A percentile compares a stretch with the other conserved stretches of the same genome.
These are phyloP conservation scores for Juncus effusus DNA, from an alignment of 176 grass and related monocot genomes.

Conservation along the genomic window DNA sequence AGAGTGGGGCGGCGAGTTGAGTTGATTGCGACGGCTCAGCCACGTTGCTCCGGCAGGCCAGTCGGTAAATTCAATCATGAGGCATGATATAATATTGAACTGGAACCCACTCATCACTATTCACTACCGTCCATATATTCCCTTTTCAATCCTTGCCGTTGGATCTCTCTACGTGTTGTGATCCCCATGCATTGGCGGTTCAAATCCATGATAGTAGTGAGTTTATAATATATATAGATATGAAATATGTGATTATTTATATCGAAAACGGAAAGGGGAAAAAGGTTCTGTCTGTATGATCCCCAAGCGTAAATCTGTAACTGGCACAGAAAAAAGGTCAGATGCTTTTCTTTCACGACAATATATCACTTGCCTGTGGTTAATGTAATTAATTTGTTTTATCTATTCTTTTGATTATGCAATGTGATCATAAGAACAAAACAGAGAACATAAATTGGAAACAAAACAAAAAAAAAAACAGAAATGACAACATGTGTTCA, in stretches of 20 bases:
- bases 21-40: constrained; percentile 2
- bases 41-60: too few species aligned
- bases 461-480: too few species aligned
- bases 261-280: neutral
- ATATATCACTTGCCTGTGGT: neutral
- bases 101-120: constrained; percentile 14
- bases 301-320: neutral
- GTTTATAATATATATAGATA: too few species aligned
- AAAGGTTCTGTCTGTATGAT: neutral
- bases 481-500: too few species aligned
- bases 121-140: constrained; percentile 4
- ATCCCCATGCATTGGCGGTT: neutral
- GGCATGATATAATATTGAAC: neutral
- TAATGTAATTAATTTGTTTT: constrained; percentile 12
- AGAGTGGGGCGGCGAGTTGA: neutral
- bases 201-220: neutral
- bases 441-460: too few species aligned
- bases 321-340: neutral
- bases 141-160: neutral
- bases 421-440: too few species aligned
- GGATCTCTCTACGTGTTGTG: neutral
- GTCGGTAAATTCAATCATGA: neutral
- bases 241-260: too few species aligned
- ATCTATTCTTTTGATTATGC: neutral
- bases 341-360: constrained; percentile 17